Percentiles rank a stretch among this genome's conserved stretches.
phyloP scores from a whole-genome alignment of 179 eudicot species.

The Silene coronaria region DNA sequence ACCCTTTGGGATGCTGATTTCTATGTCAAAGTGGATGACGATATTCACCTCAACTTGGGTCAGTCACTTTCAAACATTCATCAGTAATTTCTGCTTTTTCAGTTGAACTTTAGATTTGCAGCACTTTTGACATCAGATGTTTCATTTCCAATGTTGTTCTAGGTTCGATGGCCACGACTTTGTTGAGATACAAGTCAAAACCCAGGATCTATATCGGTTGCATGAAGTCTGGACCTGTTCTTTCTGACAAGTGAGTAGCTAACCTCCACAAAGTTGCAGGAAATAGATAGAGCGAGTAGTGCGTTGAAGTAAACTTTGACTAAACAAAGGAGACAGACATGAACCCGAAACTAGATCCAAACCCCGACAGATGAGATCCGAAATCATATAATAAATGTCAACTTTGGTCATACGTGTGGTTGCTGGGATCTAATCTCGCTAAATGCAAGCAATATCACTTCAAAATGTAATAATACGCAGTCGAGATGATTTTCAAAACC shows the following conservation, averaged over 20 bases:
- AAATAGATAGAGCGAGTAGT: neutral
- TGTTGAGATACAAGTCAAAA: conserved; percentile 54
- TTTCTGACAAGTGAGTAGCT: conserved; percentile 57
- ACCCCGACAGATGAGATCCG: no score
- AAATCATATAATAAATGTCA: no score
- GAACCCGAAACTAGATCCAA: no score
- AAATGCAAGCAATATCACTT: no score
- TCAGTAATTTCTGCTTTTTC: neutral
- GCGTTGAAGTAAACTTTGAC: neutral
- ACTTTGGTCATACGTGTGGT: no score
- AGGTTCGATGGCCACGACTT: conserved; percentile 57
- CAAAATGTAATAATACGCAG: no score
- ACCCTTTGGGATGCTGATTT: conserved; percentile 79
- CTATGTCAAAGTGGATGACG: conserved; percentile 86
- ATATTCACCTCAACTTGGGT: conserved; percentile 81
- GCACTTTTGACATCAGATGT: conserved; percentile 1
- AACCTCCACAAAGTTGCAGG: neutral
- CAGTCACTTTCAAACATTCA: neutral
- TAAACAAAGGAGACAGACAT: neutral
- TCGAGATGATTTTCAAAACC: no score
- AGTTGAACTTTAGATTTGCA: neutral
- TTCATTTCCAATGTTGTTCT: neutral
- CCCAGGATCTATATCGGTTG: conserved; percentile 81
- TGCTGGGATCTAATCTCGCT: no score
- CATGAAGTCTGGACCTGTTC: conserved; percentile 96